These are phyloP conservation scores for Lachnellula cervina DNA, from an alignment of 2,329 filamentous ascomycete genomes.

Conservation along the genomic window DNA sequence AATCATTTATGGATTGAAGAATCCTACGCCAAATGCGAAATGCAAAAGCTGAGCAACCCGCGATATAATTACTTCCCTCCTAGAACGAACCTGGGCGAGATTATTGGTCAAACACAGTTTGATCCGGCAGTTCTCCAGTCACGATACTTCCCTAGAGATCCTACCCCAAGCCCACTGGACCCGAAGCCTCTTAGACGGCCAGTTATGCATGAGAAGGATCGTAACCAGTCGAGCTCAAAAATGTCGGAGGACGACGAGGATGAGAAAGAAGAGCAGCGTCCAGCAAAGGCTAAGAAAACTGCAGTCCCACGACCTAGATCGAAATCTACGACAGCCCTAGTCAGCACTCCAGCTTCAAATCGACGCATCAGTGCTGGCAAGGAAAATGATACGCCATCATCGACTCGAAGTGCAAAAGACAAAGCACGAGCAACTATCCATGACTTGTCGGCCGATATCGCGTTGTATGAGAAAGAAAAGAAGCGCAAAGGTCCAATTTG, in stretches of 20 bases:
- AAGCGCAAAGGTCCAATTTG: constrained; percentile 62
- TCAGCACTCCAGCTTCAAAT: constrained; percentile 47
- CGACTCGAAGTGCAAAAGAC: constrained; percentile 81
- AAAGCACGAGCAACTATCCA: constrained; percentile 75
- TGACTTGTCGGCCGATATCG: constrained; percentile 75
- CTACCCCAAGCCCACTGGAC: constrained; percentile 39
- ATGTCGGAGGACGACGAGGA: constrained; percentile 10
- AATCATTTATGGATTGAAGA: constrained; percentile 98
- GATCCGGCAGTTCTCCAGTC: constrained; percentile 58
- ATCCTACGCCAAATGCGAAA: constrained; percentile 83
- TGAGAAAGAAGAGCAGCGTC: constrained; percentile 21
- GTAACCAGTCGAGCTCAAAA: constrained; percentile 22
- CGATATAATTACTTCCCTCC: constrained; percentile 84
- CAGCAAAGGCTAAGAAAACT: constrained; percentile 11
- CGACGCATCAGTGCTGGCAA: constrained; percentile 58
- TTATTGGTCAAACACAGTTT: constrained; percentile 84
- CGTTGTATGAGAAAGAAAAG: constrained; percentile 87
- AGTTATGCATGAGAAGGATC: constrained; percentile 41
- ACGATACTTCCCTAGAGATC: constrained; percentile 54
- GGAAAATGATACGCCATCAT: constrained; percentile 78
- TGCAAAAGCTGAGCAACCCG: constrained; percentile 65
- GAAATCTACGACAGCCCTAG: constrained; percentile 5
- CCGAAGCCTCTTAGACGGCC: constrained; percentile 42
- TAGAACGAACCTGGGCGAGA: constrained; percentile 85
- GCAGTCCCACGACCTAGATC: constrained; percentile 5